Base-by-base conservation (phyloP, 805 yeast genomes). In the Kluyveromyces starmeri region DNA sequence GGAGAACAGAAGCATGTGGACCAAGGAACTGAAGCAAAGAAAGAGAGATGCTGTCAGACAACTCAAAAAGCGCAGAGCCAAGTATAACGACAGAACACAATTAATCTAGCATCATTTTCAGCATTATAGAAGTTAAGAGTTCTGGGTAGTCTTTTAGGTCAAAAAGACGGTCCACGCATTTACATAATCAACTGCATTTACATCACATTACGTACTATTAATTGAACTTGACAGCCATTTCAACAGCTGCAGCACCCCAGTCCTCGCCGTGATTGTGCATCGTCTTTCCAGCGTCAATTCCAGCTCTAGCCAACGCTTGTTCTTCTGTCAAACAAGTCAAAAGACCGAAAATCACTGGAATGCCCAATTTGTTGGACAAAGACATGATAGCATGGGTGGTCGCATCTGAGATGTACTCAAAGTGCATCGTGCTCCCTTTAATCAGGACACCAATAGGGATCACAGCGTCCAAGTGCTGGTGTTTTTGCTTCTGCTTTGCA, bases 171-270 rank as follows among this genome's bases (percentile, higher is more conserved):
- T n/a, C n/a, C n/a, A n/a, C n/a, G n/a, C n/a, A n/a, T n/a, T n/a
- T n/a, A n/a, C n/a, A n/a, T n/a, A n/a, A n/a, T n/a, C n/a, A n/a
- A n/a, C n/a, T n/a, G 13, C 13, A 23, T 7, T 23, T n/a, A 23
- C 13, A 23, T 10, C 13, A 14, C 26, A 23, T 23, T 23, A 8
- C 13, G 14, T 23, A 23, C 14, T 23, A n/a, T 7, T 23, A 43
- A 20, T 56, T 55, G 39, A 58, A 73, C 46, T 74, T 74, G 11
- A 53, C 33, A 4, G 73, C 79, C 97, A 92, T 89, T 65, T 89
- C 98, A 18, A 92, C 95, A 11, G 98, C 98, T 36, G 96, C 96
- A 22, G 94, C 88, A 47, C 95, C 98, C 98, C 98, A 89, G 59
- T 92, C 98, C 53, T 73, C 84, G 44, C 98, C 98, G 53, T 92